Percentiles rank a stretch among this genome's conserved stretches.
Evolutionary conservation across 2,329 filamentous ascomycete species (phyloP).

Genomic region (Paecilomyces formosus): DNA sequence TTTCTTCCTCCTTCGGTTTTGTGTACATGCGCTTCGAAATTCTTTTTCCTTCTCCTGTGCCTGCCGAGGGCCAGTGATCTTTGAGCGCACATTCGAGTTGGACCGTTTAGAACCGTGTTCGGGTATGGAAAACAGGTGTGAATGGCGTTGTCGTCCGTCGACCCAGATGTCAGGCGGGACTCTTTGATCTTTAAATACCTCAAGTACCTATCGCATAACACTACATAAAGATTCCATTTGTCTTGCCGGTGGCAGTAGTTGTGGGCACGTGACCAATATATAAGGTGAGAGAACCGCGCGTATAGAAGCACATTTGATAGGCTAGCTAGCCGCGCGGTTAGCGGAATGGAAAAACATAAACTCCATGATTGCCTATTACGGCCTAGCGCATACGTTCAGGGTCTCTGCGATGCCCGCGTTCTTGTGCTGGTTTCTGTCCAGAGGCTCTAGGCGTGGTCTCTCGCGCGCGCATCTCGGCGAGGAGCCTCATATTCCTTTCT

Average conservation of each 20-base stretch:
- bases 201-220: slow-evolving; percentile 1
- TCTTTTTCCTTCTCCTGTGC: slow-evolving; percentile 20
- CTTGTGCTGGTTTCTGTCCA: slow-evolving; percentile 17
- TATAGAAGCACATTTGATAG: background rate
- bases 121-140: slow-evolving; percentile 37
- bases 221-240: background rate
- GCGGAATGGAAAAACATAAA: slow-evolving; percentile 21
- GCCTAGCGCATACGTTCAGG: slow-evolving; percentile 29
- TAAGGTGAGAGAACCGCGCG: background rate
- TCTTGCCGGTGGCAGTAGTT: background rate
- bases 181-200: slow-evolving; percentile 12
- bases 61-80: slow-evolving; percentile 14
- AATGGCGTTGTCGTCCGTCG: slow-evolving; percentile 33
- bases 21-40: slow-evolving; percentile 34
- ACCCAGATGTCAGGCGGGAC: slow-evolving; percentile 22
- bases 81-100: slow-evolving; percentile 27
- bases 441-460: slow-evolving; percentile 21
- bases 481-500: slow-evolving; percentile 9
- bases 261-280: background rate
- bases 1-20: slow-evolving; percentile 10
- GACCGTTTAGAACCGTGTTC: slow-evolving; percentile 35
- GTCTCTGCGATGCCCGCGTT: slow-evolving; percentile 33
- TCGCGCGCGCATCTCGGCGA: slow-evolving; percentile 19
- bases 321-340: background rate
- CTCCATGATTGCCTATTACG: slow-evolving; percentile 19